Evolutionary conservation across 352 stramenopile genomes (phyloP), one percentile per base, ranked within the genome.

Genomic region (Phytopythium helicoides): DNA sequence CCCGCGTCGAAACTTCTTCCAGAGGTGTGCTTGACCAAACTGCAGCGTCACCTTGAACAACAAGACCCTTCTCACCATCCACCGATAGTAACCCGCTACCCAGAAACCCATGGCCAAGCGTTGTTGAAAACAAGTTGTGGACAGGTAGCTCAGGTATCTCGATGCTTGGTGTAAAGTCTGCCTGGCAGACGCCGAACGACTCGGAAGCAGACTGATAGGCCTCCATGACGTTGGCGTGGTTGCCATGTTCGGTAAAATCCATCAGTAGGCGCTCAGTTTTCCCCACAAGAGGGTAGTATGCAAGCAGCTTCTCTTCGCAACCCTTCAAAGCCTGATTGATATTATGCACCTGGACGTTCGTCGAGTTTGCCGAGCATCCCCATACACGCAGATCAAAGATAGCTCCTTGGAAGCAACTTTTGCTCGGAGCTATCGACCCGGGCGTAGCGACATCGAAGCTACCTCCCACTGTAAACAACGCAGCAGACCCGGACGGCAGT

Each of bases 241-340:
- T 92, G 36, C 87, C 78, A 34, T 87, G 59, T 22, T 71, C 73
- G 3, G 81, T 89, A 14, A 75, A 21, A 59, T 95, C 85, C 47
- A 92, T 56, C 33, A 94, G 45, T 16, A 93, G 58, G 10, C 81
- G 68, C 51, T 85, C 73, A 0, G 67, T 71, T n/a, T 76, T 54
- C 3, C 85, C 77, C 31, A 83, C 77, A n/a, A 95, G 54, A 8
- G 82, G 83, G 35, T 87, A 89, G 45, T 95, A 93, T 11, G 75
- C 81, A 16, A 90, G 48, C 25, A 95, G 54, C 33, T 77, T 62
- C 0, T 40, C 48, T 78, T 74, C 68, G 58, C 52, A 47, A 51
- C 62, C 79, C 26, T 54, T 72, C 39, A 74, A 73, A 33, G 52
- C 64, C 16, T 54, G 57, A 44, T 12, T 55, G 33, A 77, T 50